Base-by-base conservation (phyloP, 139 green algal genomes). In the Desmodesmus armatus region DNA sequence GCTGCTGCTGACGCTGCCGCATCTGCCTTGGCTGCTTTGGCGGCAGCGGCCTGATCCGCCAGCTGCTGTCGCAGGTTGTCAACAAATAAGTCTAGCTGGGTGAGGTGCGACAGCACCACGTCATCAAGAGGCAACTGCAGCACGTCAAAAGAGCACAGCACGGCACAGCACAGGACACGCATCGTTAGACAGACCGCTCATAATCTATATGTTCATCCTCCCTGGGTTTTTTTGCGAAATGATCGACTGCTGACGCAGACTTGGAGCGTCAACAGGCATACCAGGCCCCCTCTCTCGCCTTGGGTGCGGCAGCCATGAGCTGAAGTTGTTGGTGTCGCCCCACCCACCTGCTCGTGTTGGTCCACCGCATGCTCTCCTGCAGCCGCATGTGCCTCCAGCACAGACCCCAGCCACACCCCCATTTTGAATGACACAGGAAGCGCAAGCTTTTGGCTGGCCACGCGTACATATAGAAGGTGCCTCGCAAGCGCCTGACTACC, bases 21-120 rank as follows among this genome's bases (percentile, higher is more conserved):
- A n/a, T 31, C 47, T 69, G 47, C 49, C 31, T 67, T 67, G 35
- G 73, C 73, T 25, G 47, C 55, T 37, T 71, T 71, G 0, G 23
- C 37, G 27, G 25, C 55, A 43, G 60, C 35, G 31, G 76, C 76
- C 29, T 71, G 37, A 0, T 72, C 13, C 5, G 55, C 76, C 37
- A 82, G 39, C 53, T 82, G 76, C 3, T 29, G 19, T 1, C 76
- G 53, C 76, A 53, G 58, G 76, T 71, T 82, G 35, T 82, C 55
- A n/a, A 82, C 39, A 41, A 71, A 51, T 0, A 82, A 39, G 27
- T 82, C 76, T 25, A 82, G 76, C 37, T 29, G 76, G 23, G 25
- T 55, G 35, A 82, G 58, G 33, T 37, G 53, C 29, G 35, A 21
- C 39, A 82, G 37, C 53, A 82, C 9, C 23, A 41, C 55, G 17